These are phyloP conservation scores for Fomitopsis schrenkii DNA, from an alignment of 1,284 basidiomycete genomes.

Conservation along the genomic window DNA sequence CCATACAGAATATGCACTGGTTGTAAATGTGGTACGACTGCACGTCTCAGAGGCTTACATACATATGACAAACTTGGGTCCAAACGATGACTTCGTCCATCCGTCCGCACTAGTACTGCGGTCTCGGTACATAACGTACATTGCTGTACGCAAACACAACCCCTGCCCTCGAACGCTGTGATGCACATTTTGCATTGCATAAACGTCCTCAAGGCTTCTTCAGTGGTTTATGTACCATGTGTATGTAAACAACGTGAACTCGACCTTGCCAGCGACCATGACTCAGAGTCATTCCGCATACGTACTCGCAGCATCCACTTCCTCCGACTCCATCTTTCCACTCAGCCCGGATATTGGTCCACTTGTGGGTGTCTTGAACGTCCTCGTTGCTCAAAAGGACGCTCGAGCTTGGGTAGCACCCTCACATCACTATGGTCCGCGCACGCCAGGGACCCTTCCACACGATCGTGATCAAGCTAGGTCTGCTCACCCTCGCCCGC, in stretches of 20 bases:
- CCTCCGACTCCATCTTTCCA: neutral
- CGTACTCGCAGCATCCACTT: neutral
- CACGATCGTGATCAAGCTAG: slow-evolving; percentile 87
- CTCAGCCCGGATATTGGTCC: too few species aligned
- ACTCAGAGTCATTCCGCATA: neutral
- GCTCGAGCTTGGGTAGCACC: neutral
- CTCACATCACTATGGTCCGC: slow-evolving; percentile 20
- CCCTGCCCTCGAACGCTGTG: neutral
- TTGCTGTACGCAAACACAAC: neutral
- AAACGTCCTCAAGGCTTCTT: neutral
- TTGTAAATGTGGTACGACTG: neutral
- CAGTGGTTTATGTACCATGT: neutral
- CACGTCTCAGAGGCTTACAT: too few species aligned
- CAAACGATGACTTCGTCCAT: too few species aligned
- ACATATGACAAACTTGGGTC: neutral
- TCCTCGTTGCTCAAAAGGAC: neutral
- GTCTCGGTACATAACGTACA: neutral
- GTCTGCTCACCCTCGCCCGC: slow-evolving; percentile 36
- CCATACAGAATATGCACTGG: neutral
- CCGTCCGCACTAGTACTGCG: too few species aligned
- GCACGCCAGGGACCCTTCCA: slow-evolving; percentile 31
- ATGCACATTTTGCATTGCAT: neutral
- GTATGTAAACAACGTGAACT: neutral
- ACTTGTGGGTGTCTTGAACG: too few species aligned
- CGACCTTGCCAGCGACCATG: neutral